These are phyloP conservation scores for Leucocoprinus sp. DNA, from an alignment of 768 basidiomycete genomes.

Conservation along the genomic window DNA sequence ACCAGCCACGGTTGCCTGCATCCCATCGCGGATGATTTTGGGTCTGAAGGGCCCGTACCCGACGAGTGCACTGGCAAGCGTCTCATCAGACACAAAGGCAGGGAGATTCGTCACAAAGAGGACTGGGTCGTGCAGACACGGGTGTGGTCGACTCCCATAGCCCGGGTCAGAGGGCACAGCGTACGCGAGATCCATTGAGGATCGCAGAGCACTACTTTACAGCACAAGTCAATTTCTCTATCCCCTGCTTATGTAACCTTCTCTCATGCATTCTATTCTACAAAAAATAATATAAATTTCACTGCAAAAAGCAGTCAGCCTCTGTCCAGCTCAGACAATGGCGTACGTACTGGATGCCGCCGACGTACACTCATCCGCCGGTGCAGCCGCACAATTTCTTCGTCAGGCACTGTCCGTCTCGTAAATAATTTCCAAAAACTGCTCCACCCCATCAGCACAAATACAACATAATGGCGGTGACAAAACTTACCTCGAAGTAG, in stretches of 20 bases:
- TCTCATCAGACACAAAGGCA: constrained; percentile 64
- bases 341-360: constrained; percentile 14
- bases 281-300: not conserved
- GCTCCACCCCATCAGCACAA: not conserved
- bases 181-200: constrained; percentile 38
- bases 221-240: not conserved
- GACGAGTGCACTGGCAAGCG: constrained; percentile 65
- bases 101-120: constrained; percentile 78
- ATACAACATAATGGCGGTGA: not conserved
- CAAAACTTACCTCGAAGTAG: not conserved
- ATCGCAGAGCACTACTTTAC: not conserved
- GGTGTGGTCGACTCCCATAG: constrained; percentile 50
- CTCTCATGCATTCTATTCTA: constrained; percentile 9
- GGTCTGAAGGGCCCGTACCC: constrained; percentile 78
- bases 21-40: constrained; percentile 56
- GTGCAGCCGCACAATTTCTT: constrained; percentile 6
- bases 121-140: constrained; percentile 78
- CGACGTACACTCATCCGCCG: constrained; percentile 11
- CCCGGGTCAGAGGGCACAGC: constrained; percentile 24
- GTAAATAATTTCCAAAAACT: not conserved
- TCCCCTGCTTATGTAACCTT: constrained; percentile 9
- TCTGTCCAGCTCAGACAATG: too few relatives aligned
- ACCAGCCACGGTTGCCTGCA: constrained; percentile 47
- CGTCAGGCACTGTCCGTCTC: constrained; percentile 1
- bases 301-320: constrained; percentile 2